Evolutionary conservation across 192 early-diverging fungal genomes (phyloP), one percentile per base, ranked within the genome.

Genomic region (Entomortierella lignicola): DNA sequence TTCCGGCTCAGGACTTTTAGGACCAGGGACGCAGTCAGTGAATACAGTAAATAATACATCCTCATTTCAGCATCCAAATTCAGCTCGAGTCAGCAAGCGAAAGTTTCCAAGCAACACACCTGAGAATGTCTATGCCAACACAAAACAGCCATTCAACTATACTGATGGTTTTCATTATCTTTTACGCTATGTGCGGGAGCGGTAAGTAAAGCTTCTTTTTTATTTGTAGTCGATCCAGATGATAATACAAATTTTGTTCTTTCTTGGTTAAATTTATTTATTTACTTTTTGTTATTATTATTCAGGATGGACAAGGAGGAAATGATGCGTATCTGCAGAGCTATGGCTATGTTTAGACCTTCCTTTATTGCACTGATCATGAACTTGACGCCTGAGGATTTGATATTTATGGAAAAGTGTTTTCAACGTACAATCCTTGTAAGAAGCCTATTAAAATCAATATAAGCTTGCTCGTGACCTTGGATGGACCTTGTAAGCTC

Each of bases 371-470:
- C 96, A 8, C 85, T 94, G 57, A 93, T 97, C 72, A 96, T 96
- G 93, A 94, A 97, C 75, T 80, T 98, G 71, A 94, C 94, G 12
- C 93, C 92, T 63, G 95, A 98, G 63, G 97, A 98, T 69, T 84
- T 98, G 77, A 84, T 97, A n/a, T 97, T 97, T 71, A 95, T 95
- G 95, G 97, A 98, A 84, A 96, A 96, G 79, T 96, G 95, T 73
- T 93, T 98, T 58, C 97, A 96, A 80, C 88, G 97, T 51, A 96
- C 96, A 12, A 77, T 98, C 82, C 77, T 95, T 81, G 91, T 77
- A 60, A 21, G 21, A n/a, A 20, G 15, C 32, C n/a, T n/a, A n/a
- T n/a, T n/a, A n/a, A n/a, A n/a, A n/a, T n/a, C n/a, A n/a, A n/a
- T n/a, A n/a, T n/a, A n/a, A n/a, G n/a, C n/a, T n/a, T n/a, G n/a